Evolutionary conservation across 768 basidiomycete species (phyloP).

Genomic region (Leccinum incarnatum): DNA sequence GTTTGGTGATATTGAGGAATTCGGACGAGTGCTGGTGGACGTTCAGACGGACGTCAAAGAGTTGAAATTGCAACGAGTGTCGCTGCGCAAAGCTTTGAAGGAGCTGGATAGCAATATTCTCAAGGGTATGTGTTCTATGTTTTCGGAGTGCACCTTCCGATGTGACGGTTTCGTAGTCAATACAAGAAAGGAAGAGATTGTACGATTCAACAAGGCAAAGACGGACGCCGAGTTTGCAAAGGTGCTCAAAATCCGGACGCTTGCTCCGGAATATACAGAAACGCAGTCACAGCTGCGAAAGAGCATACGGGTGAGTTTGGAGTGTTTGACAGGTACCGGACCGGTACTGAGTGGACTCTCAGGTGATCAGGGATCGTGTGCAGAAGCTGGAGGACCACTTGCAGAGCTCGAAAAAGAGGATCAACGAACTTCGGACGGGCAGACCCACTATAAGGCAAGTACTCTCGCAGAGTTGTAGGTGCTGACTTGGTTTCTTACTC

Average conservation of each 20-base stretch:
- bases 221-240: conserved; percentile 77
- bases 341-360: conserved; percentile 6
- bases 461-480: background rate
- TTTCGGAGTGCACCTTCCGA: background rate
- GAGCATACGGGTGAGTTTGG: conserved; percentile 57
- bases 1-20: conserved; percentile 49
- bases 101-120: conserved; percentile 65
- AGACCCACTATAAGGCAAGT: conserved; percentile 62
- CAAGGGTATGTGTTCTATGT: conserved; percentile 48
- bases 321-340: background rate
- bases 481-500: background rate
- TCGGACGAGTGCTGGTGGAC: conserved; percentile 36
- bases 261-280: conserved; percentile 88
- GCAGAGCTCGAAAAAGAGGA: conserved; percentile 63
- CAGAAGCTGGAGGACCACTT: conserved; percentile 79
- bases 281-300: conserved; percentile 75
- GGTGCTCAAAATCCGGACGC: conserved; percentile 66
- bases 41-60: conserved; percentile 52
- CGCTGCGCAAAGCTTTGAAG: conserved; percentile 42
- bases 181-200: conserved; percentile 80
- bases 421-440: conserved; percentile 59
- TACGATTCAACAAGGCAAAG: conserved; percentile 73
- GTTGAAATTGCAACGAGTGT: conserved; percentile 42
- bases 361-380: conserved; percentile 72
- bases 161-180: conserved; percentile 48